These are phyloP conservation scores for Mycena kentingensis DNA, from an alignment of 768 basidiomycete genomes.

Conservation along the genomic window DNA sequence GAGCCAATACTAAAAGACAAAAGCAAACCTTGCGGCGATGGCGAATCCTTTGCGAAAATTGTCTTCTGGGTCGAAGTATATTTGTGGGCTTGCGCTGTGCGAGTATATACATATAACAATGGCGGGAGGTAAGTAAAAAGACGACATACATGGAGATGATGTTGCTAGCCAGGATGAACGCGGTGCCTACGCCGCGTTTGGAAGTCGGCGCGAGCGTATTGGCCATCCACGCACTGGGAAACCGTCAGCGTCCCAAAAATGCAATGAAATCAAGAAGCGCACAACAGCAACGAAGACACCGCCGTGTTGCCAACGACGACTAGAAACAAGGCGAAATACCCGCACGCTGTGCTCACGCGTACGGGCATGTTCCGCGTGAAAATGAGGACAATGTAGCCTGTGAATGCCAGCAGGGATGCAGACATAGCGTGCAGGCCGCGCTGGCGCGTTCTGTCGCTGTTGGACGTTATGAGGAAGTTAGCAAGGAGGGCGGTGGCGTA, in stretches of 20 bases:
- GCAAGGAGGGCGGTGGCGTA: slow-evolving; percentile 58
- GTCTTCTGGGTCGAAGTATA: not conserved
- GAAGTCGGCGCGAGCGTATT: not conserved
- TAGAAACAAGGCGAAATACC: not conserved
- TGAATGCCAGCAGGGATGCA: slow-evolving; percentile 44
- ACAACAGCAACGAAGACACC: not conserved
- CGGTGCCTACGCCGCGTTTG: not conserved
- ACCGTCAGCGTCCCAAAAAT: not conserved
- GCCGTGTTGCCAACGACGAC: not conserved
- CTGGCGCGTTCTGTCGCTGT: slow-evolving; percentile 55
- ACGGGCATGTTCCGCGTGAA: too few relatives aligned
- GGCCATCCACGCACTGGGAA: not conserved
- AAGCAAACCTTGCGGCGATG: not conserved
- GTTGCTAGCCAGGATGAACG: not conserved
- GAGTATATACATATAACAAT: not conserved
- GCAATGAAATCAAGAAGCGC: not conserved
- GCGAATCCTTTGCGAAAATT: not conserved
- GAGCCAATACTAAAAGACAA: not conserved
- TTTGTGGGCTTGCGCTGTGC: not conserved
- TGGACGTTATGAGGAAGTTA: slow-evolving; percentile 54
- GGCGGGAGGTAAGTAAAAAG: not conserved
- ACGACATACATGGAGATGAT: not conserved
- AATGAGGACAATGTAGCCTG: slow-evolving; percentile 51
- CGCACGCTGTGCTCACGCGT: not conserved
- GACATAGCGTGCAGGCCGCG: slow-evolving; percentile 57